Evolutionary conservation across 768 basidiomycete genomes (phyloP).

Genomic region (Lentinus brumalis): DNA sequence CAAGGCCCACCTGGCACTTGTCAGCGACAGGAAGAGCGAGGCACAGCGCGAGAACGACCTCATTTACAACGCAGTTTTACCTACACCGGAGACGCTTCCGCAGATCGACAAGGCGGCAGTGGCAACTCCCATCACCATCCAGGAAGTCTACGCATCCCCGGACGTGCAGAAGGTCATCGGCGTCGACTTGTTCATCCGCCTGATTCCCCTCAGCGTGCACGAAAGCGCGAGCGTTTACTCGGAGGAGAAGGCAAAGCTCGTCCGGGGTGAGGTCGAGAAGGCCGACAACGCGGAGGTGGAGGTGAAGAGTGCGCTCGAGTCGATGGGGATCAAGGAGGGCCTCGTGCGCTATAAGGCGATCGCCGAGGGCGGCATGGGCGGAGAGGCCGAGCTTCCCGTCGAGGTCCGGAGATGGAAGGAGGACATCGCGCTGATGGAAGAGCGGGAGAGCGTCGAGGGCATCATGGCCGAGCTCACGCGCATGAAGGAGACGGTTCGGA

Average conservation of each 20-base stretch:
- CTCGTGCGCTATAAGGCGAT: constrained; percentile 70
- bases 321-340: constrained; percentile 75
- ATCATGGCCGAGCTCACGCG: constrained; percentile 59
- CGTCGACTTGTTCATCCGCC: constrained; percentile 81
- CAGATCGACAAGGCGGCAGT: constrained; percentile 80
- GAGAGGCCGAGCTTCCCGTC: constrained; percentile 66
- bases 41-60: constrained; percentile 92
- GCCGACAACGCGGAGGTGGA: constrained; percentile 85
- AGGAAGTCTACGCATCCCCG: constrained; percentile 87
- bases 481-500: constrained; percentile 57
- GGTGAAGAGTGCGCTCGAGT: constrained; percentile 75
- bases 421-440: constrained; percentile 71
- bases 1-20: constrained; percentile 78
- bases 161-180: constrained; percentile 97
- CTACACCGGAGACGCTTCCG: constrained; percentile 76
- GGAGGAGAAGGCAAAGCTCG: constrained; percentile 97
- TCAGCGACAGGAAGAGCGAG: constrained; percentile 72
- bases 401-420: constrained; percentile 76
- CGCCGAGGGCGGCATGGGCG: constrained; percentile 62
- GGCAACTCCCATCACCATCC: constrained; percentile 86
- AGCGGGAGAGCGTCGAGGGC: constrained; percentile 64
- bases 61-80: constrained; percentile 92
- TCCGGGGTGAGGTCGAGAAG: constrained; percentile 85
- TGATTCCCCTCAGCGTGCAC: constrained; percentile 92
- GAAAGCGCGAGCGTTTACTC: constrained; percentile 96